Base-by-base conservation (phyloP, 345 rosid species). In the Zanthoxylum bungeanum region DNA sequence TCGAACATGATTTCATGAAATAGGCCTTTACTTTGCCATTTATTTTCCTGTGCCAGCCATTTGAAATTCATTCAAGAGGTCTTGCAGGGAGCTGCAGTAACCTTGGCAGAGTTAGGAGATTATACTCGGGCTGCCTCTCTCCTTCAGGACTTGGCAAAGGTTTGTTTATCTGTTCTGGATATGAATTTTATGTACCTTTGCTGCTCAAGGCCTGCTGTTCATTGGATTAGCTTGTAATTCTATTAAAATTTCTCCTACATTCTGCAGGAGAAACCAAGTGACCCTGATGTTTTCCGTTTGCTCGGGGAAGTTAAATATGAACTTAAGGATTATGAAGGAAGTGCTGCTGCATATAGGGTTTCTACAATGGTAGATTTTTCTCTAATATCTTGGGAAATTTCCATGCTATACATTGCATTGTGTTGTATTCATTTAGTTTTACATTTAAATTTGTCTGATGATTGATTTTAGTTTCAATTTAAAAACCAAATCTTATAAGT, bases 271-370 rank as follows among this genome's bases (percentile, higher is more conserved):
- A 92, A 89, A 77, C 87, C 91, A 66, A 80, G 70, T 33, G 97
- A 90, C 78, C 92, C 95, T 70, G 93, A 90, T 52, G 95, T 89
- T 62, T 88, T 85, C 47, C 88, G 90, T 75, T 88, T 94, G 91
- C 92, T 92, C 71, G 98, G 97, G 69, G 97, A 94, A 80, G 91
- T 90, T 63, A 94, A 92, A 80, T 92, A 79, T 78, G 90, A 87
- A 78, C 97, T 94, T 51, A 80, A 83, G 80, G 97, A 92, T 83
- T 94, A 86, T 80, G 95, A 87, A 42, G 95, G 98, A 64, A 94
- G 98, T 81, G 86, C 74, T 66, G 87, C 87, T 75, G 95, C 98
- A 25, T 94, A 87, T 80, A 90, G 57, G 79, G 78, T 73, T 61
- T 84, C 98, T 39, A 76, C 75, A 37, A 82, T 51, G 98, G 98